Evolutionary conservation across 106 monocot species (phyloP), one percentile per base, ranked within the genome.

Genomic region (Dioscorea dumetorum): DNA sequence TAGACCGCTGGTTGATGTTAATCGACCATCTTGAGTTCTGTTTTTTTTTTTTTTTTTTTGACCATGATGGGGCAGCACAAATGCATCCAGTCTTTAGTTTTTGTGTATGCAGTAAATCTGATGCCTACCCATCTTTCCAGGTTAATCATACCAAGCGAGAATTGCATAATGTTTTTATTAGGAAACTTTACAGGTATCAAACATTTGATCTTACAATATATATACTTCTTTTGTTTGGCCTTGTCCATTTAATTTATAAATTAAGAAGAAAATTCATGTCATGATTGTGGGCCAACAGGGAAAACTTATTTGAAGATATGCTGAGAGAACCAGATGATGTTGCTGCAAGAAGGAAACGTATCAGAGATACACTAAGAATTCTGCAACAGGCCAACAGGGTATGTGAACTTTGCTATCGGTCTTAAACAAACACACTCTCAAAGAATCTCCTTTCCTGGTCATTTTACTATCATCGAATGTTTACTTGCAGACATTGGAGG

Each of bases 401-500:
- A 70, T 50, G 68, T 21, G 0, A 49, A 4, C 14, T 18, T 28
- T 28, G 28, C 28, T 28, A 28, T 28, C 3, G 28, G 28, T 28
- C 1, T 28, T 3, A 28, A 28, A 3, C 34, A 28, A 28, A 28
- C 19, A 18, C 33, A 21, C 34, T 6, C 64, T 18, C 3, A 19
- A 41, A 8, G 8, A 2, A 48, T 22, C 6, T 58, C 24, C 48
- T 12, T 48, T 62, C 48, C 10, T 67, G 1, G 0, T 21, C 56
- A 18, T 13, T 15, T 65, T 23, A 49, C 20, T 13, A 33, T 50
- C 48, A 23, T 60, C 56, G 32, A 14, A 24, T 22, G 21, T 66
- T n/a, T 23, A 16, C 59, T 16, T 8, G 31, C 60, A 97, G 95
- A 91, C 91, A 41, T 70, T 91, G 74, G 91, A 97, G 61, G 91